Evolutionary conservation across 345 rosid species (phyloP).

Genomic region (Theobroma cacao): DNA sequence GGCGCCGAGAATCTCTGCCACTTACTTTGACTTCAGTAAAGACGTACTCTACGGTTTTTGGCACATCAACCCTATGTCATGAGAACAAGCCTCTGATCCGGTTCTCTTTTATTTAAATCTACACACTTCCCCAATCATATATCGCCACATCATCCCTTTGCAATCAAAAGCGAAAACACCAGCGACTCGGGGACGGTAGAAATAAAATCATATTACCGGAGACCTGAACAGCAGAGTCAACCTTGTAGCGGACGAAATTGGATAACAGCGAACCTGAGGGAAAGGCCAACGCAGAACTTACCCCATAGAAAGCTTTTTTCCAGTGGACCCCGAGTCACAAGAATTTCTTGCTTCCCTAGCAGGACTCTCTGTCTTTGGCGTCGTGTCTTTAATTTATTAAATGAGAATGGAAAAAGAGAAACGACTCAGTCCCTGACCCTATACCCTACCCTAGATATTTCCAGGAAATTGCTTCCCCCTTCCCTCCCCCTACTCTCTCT

Average conservation of each 20-base stretch:
- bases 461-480: conserved; percentile 11
- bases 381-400: not conserved
- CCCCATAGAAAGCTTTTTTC: not conserved
- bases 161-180: not conserved
- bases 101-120: not conserved
- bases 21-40: not conserved
- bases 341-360: not conserved
- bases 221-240: not conserved
- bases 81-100: not conserved
- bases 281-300: not conserved
- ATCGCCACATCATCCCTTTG: not conserved
- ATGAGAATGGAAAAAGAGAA: not conserved
- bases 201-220: not conserved
- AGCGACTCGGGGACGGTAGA: not conserved
- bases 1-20: not conserved
- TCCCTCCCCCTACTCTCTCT: conserved; percentile 7
- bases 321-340: conserved; percentile 2
- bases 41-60: not conserved
- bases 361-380: not conserved
- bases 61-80: not conserved
- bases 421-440: not conserved
- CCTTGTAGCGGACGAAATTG: not conserved
- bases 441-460: not conserved
- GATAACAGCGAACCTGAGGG: not conserved
- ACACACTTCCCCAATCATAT: not conserved